Base-by-base conservation (phyloP, 768 basidiomycete genomes). In the Crucibulum laeve region DNA sequence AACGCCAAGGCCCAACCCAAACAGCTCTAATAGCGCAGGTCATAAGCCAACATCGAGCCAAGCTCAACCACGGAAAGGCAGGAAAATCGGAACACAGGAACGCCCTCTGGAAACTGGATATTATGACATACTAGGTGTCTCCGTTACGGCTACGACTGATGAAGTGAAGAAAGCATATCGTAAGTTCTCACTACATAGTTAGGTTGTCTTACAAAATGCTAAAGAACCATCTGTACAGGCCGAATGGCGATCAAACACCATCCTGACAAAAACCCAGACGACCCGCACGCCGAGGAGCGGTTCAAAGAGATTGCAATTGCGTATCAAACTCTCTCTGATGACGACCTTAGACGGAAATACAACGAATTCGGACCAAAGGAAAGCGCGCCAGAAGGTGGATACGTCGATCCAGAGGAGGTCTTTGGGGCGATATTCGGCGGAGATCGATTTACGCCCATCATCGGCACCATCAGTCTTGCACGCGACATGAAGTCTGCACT, bases 81-180 rank as follows among this genome's bases (percentile, higher is more conserved):
- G 91, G 47, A 90, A 87, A 71, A 90, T 91, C 49, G 91, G 91
- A 1, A 89, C 91, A 14, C 89, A 93, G 60, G 89, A 91, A 48
- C 74, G 80, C 43, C 92, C 91, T 4, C 67, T 95, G 26, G 91
- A 95, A 57, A 92, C 87, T 0, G 83, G 76, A n/a, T 94, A 93
- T 64, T 95, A 94, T 55, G 91, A 95, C 57, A 73, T 88, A 17
- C 71, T 94, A 4, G 88, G 87, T 5, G 76, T 94, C 1, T 62
- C 84, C 0, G 72, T 87, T 14, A 76, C 80, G 49, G 91, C 91
- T 5, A 82, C 83, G 13, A 74, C 76, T 3, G 90, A 91, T 14
- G 91, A 94, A 38, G 75, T 95, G 59, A 94, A 94, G 74, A 92
- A 87, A 59, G 87, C 92, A 2, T 94, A 95, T 65, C 80, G 92